Evolutionary conservation across 2,329 filamentous ascomycete species (phyloP), one percentile per base, ranked within the genome.

Genomic region (Colletotrichum euphorbiae): DNA sequence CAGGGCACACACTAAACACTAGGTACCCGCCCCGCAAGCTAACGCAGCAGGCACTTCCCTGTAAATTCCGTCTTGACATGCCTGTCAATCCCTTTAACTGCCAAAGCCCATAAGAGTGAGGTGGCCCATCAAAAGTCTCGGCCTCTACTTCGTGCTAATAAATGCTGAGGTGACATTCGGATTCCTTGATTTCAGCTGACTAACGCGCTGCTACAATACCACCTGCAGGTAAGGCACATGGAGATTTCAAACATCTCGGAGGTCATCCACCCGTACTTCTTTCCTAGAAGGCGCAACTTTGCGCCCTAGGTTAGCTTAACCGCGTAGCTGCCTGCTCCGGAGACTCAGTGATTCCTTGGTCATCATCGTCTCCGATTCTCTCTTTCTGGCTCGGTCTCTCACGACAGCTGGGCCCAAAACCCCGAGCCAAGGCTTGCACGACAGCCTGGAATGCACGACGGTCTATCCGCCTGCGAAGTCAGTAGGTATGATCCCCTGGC

Each of bases 1-100:
- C 54, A 59, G 48, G 42, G 54, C 54, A 59, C 60, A 24, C 33
- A 42, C 45, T 61, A 43, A 36, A 42, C 45, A 51, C 58, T 19
- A n/a, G n/a, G n/a, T n/a, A n/a, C n/a, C n/a, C n/a, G 46, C 45
- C 46, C 45, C 31, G 45, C 45, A 60, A 45, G 19, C 46, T 52
- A 52, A 28, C 33, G 58, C 38, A 43, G 46, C 58, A 61, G 58
- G 58, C 58, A 61, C 15, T 52, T 33, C 58, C 46, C 21, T 61
- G 58, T 17, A 36, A 61, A 15, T 40, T 8, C 33, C 28, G 31
- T 38, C 31, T 54, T 36, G 33, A 54, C 51, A 36, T 28, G 31
- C 43, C 56, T 48, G 56, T 59, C 31, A 59, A 59, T 46, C 24
- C 40, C 42, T 43, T 43, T 15, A 19, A 19, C 43, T 12, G n/a